Evolutionary conservation across 2,329 filamentous ascomycete species (phyloP), one percentile per base, ranked within the genome.

Genomic region (Leptographium lundbergii): DNA sequence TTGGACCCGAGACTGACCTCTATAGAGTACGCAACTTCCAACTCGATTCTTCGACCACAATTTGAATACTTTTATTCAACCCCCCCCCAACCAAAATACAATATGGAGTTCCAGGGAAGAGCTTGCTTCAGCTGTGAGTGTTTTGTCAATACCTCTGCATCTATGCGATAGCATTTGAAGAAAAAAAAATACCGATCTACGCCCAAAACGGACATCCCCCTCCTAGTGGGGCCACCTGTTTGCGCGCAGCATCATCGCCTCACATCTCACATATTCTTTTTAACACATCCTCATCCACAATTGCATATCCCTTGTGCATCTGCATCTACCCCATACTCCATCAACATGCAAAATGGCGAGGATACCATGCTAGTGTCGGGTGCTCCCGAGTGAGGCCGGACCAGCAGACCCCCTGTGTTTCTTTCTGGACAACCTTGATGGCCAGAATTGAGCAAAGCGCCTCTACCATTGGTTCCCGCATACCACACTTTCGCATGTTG

Each of bases 101-200:
- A 17, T 57, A 65, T 66, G 64, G 65, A 65, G 54, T 65, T 60
- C 62, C 64, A 65, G 60, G 61, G 61, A 60, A 58, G 63, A 59
- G 62, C 62, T 36, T 66, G 65, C 64, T 65, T 65, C 63, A 64
- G 58, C 60, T 66, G 65, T 66, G 58, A 66, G 65, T 65, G 32
- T 24, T 39, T 54, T 55, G 45, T 50, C 32, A 47, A 47, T 51
- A 14, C 27, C 14, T 54, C 24, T 54, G 47, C 58, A 10, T 45
- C 42, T n/a, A 45, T 56, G 47, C 42, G 17, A 48, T 45, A 50
- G 36, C 57, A 54, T 55, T 58, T 54, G 22, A 22, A 55, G 27
- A 36, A 45, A 54, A 56, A 59, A 62, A 63, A 61, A 59, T 50
- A 39, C 32, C 17, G 48, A 54, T 56, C 60, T 61, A 60, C 61